Percentiles rank a stretch among this genome's conserved stretches.
These are phyloP conservation scores for Pseudonitzschia multiseries DNA, from an alignment of 108 stramenopile genomes.

Conservation along the genomic window DNA sequence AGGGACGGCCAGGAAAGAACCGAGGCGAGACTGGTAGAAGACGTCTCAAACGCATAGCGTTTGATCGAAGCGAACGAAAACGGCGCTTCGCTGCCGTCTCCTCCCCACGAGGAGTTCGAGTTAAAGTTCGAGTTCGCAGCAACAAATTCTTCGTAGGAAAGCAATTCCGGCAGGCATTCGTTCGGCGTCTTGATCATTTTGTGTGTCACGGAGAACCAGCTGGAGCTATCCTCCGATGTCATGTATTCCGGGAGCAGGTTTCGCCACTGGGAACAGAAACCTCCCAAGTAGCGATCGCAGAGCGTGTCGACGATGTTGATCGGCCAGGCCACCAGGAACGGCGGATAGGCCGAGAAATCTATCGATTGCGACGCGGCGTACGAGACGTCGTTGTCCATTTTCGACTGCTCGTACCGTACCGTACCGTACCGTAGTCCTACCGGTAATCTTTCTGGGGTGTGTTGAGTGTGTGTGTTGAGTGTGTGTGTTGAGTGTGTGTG, in stretches of 20 bases:
- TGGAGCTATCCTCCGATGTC: constrained; percentile 16
- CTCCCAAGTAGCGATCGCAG: constrained; percentile 30
- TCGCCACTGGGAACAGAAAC: constrained; percentile 34
- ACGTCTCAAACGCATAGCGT: constrained; percentile 54
- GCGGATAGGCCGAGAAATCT: constrained; percentile 37
- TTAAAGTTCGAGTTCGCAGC: too few relatives aligned
- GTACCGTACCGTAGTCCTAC: too few relatives aligned
- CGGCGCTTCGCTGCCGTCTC: not conserved
- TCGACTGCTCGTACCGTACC: not conserved
- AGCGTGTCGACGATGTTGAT: constrained; percentile 32
- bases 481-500: too few relatives aligned
- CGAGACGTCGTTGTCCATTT: not conserved
- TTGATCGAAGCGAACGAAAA: constrained; percentile 18
- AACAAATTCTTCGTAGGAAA: constrained; percentile 19
- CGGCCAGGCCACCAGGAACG: constrained; percentile 35
- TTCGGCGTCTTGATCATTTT: constrained; percentile 11
- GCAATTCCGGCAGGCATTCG: constrained; percentile 23
- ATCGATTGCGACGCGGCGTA: not conserved
- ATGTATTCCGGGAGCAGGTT: constrained; percentile 12
- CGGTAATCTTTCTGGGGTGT: too few relatives aligned
- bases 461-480: too few relatives aligned
- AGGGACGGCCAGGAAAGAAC: constrained; percentile 44
- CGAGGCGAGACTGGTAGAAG: constrained; percentile 46
- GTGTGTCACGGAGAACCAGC: constrained; percentile 31
- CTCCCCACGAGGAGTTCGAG: too few relatives aligned